Evolutionary conservation across 441 rosid genomes (phyloP).

Genomic region (Erodium trifolium): DNA sequence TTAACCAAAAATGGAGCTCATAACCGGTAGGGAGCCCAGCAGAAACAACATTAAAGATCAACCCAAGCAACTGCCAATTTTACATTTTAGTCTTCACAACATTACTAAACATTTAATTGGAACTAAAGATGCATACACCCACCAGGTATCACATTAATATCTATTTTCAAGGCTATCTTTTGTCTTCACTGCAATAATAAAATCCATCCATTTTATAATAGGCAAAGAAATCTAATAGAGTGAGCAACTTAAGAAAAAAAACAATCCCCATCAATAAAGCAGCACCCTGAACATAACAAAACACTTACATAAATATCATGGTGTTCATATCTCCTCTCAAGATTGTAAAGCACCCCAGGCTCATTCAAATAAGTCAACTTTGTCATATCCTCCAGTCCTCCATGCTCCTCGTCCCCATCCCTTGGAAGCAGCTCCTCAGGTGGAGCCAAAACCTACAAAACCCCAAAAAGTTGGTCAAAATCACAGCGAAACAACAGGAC

Average conservation of each 20-base stretch:
- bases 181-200: neutral
- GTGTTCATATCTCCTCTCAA: conserved; percentile 47
- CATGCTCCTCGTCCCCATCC: neutral
- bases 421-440: neutral
- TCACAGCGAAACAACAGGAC: neutral
- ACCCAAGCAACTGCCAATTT: neutral
- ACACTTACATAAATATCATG: conserved; percentile 66
- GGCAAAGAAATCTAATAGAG: no score
- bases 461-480: neutral
- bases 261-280: neutral
- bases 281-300: neutral
- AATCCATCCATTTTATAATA: neutral
- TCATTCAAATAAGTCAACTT: conserved; percentile 82
- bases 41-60: neutral
- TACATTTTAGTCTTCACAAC: neutral
- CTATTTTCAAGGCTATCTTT: neutral
- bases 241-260: neutral
- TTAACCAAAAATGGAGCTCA: neutral
- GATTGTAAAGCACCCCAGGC: conserved; percentile 81
- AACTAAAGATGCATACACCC: neutral
- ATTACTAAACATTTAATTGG: neutral
- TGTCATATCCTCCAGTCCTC: conserved; percentile 32
- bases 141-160: neutral
- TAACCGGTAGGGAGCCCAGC: neutral
- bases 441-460: neutral